Evolutionary conservation across 306 rosid species (phyloP).

Genomic region (Glycine soja): DNA sequence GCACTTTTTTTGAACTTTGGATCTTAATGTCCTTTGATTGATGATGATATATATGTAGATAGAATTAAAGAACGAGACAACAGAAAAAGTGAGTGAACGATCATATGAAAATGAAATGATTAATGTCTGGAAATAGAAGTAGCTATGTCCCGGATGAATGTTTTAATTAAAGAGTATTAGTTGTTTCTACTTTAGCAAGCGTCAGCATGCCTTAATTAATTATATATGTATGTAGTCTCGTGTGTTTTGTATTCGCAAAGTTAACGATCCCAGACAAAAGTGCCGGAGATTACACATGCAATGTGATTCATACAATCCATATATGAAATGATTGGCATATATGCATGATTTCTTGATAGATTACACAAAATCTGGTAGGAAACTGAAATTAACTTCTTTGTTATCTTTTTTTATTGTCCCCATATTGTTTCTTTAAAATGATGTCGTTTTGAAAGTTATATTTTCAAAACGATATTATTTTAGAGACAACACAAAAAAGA

Average conservation of each 20-base stretch:
- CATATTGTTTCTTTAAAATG: no score
- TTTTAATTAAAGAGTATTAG: neutral
- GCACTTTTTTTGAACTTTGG: neutral
- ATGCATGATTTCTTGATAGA: no score
- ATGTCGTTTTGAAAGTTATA: no score
- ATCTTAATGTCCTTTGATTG: neutral
- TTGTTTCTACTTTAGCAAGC: neutral
- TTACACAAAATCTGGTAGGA: no score
- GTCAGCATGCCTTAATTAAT: neutral
- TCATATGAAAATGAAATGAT: neutral
- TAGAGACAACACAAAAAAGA: no score
- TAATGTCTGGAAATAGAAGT: neutral
- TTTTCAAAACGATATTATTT: no score
- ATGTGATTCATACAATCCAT: no score
- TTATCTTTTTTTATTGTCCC: no score
- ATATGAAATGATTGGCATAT: no score
- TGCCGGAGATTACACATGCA: no score
- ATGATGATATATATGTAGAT: neutral
- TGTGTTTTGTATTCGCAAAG: neutral
- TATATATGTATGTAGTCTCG: neutral
- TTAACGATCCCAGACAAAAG: neutral
- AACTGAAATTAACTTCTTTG: no score
- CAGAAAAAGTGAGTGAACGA: neutral
- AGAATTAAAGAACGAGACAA: neutral
- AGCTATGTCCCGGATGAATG: neutral